phyloP scores from a whole-genome alignment of 805 yeast genomes.

The Sugiyamaella valdiviana region DNA sequence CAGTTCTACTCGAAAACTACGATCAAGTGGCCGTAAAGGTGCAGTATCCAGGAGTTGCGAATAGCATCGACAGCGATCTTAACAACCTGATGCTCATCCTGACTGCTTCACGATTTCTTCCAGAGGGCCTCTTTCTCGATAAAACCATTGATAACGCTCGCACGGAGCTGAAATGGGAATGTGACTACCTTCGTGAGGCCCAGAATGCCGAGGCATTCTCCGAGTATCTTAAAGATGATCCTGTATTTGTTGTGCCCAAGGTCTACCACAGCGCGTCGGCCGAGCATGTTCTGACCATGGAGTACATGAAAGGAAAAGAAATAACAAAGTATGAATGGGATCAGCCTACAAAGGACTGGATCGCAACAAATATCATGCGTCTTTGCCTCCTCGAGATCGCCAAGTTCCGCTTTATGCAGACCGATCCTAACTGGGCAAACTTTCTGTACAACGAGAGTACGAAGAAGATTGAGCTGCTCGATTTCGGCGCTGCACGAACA shows the following conservation, averaged over 20 bases:
- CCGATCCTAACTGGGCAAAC: constrained; percentile 99
- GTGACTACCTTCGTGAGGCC: constrained; percentile 91
- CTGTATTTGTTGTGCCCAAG: constrained; percentile 70
- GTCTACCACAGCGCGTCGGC: constrained; percentile 76
- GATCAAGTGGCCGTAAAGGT: constrained; percentile 83
- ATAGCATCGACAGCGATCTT: constrained; percentile 88
- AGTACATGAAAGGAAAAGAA: constrained; percentile 74
- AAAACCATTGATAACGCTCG: constrained; percentile 91
- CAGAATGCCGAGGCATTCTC: constrained; percentile 62
- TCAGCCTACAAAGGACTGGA: constrained; percentile 71
- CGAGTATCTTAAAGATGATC: constrained; percentile 52
- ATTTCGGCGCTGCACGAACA: constrained; percentile 91
- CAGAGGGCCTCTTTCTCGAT: constrained; percentile 87
- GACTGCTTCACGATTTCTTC: constrained; percentile 80
- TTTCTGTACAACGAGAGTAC: constrained; percentile 74
- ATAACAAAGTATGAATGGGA: constrained; percentile 66
- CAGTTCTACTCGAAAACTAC: constrained; percentile 53
- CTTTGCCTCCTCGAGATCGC: constrained; percentile 82
- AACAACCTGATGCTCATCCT: constrained; percentile 75
- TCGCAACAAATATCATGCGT: constrained; percentile 81
- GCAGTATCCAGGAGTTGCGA: constrained; percentile 95
- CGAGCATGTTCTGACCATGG: constrained; percentile 83
- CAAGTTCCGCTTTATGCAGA: constrained; percentile 86
- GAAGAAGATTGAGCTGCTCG: constrained; percentile 73
- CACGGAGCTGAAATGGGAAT: constrained; percentile 92